A percentile compares a stretch with the other conserved stretches of the same genome.
Evolutionary conservation across 441 rosid genomes (phyloP).

Genomic region (Bocquillonia castaneifolia): DNA sequence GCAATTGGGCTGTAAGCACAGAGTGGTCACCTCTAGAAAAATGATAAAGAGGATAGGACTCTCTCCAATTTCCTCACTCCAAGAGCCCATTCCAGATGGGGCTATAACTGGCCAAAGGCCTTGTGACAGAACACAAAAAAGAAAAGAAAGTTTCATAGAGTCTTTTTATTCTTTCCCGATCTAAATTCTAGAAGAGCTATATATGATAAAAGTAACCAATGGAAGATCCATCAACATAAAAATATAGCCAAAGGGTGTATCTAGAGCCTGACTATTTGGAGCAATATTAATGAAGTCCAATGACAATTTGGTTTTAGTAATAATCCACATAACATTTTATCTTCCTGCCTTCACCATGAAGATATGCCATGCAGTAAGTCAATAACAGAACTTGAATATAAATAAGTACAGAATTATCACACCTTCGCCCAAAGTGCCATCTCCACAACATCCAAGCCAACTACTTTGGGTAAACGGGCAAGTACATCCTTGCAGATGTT

Average conservation of each 20-base stretch:
- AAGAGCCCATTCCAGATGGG: neutral
- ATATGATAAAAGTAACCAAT: too few species aligned
- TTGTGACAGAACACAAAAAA: too few species aligned
- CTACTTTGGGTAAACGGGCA: constrained; percentile 90
- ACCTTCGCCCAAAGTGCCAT: constrained; percentile 99
- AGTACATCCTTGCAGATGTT: constrained; percentile 84
- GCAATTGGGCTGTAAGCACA: neutral
- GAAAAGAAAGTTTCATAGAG: neutral
- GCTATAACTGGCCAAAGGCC: neutral
- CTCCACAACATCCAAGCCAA: constrained; percentile 96
- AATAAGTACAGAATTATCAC: constrained; percentile 19
- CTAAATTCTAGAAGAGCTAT: too few species aligned
- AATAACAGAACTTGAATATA: constrained; percentile 4
- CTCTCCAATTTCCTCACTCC: neutral
- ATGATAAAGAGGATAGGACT: neutral
- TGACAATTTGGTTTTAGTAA: neutral
- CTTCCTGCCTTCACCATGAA: neutral
- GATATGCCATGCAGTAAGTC: neutral
- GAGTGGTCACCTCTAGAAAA: neutral
- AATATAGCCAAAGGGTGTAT: neutral
- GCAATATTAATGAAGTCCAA: neutral
- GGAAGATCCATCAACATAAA: neutral
- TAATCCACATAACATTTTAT: neutral
- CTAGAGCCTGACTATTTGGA: neutral
- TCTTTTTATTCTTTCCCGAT: too few species aligned